These are phyloP conservation scores for Mycena leptocephala DNA, from an alignment of 768 basidiomycete species.

Conservation along the genomic window DNA sequence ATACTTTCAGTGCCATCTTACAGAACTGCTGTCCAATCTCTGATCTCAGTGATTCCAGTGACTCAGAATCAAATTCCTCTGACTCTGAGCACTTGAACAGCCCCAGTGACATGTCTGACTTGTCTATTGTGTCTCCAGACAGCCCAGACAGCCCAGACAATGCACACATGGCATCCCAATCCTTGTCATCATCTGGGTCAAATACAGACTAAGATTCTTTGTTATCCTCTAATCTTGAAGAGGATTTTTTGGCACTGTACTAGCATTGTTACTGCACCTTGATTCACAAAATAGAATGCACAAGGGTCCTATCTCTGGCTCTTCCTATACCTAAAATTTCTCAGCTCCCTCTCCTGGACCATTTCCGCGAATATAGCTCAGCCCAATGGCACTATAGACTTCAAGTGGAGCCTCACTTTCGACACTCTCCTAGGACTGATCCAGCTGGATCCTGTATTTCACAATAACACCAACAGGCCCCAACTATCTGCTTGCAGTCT, in stretches of 20 bases:
- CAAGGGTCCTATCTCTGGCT: neutral
- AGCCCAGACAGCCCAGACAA: no score
- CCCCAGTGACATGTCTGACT: neutral
- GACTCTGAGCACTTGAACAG: no score
- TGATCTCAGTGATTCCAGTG: no score
- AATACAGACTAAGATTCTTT: neutral
- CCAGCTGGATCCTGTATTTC: conserved; percentile 32
- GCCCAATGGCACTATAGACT: neutral
- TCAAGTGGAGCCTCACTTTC: conserved; percentile 10
- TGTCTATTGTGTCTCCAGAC: neutral
- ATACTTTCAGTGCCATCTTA: no score
- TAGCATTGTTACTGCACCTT: neutral
- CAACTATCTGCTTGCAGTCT: no score
- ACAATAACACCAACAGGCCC: no score
- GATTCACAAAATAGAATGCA: neutral
- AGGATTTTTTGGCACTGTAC: neutral
- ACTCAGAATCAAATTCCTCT: no score
- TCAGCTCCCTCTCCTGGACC: neutral
- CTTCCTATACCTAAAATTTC: neutral
- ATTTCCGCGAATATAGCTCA: neutral
- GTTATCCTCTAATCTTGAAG: neutral
- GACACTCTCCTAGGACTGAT: conserved; percentile 15
- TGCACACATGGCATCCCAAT: no score
- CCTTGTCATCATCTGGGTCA: neutral
- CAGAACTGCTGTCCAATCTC: no score